Evolutionary conservation across 1,284 basidiomycete species (phyloP), one percentile per base, ranked within the genome.

Genomic region (Wolfiporia cocos): DNA sequence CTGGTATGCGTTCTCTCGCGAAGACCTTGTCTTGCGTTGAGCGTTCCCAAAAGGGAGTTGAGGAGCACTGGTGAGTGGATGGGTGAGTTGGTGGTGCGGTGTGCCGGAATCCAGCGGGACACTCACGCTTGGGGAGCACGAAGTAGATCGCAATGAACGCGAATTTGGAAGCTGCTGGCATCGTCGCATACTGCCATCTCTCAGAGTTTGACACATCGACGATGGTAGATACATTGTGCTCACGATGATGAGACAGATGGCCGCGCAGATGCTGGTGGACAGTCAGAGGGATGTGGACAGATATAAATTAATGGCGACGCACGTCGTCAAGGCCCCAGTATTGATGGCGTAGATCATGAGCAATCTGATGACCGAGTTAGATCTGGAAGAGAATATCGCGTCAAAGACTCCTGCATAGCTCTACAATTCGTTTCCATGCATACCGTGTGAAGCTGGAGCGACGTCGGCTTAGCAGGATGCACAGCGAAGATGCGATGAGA

Each of bases 281-380:
- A n/a, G n/a, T n/a, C 23, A 20, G 6, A 20, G 15, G 20, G 5
- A 19, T 4, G 26, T n/a, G n/a, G n/a, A 9, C 12, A 28, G 11
- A 29, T 36, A 5, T 3, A 26, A 29, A 4, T 12, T 5, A 14
- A 17, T 14, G 15, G 30, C 11, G 20, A 32, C 15, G 6, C 5
- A 42, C 40, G 22, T 42, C 11, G 40, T 42, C 11, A 42, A 23
- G 17, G 30, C 21, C 3, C 40, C 40, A 17, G 40, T 42, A 17
- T 42, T 42, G 34, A 42, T 36, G 34, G 33, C 36, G 23, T 42
- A 42, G 3, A 42, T 15, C 40, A 42, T 42, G 20, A 42, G 34
- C 32, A 35, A 7, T 6, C 40, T 12, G n/a, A 42, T 29, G 22
- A 30, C 40, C 3, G 40, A 35, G 33, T 42, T 35, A 3, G 40